A percentile compares a stretch with the other conserved stretches of the same genome.
phyloP scores from a whole-genome alignment of 1,139 yeast genomes.

The Debaryomycetaceae sp. region DNA sequence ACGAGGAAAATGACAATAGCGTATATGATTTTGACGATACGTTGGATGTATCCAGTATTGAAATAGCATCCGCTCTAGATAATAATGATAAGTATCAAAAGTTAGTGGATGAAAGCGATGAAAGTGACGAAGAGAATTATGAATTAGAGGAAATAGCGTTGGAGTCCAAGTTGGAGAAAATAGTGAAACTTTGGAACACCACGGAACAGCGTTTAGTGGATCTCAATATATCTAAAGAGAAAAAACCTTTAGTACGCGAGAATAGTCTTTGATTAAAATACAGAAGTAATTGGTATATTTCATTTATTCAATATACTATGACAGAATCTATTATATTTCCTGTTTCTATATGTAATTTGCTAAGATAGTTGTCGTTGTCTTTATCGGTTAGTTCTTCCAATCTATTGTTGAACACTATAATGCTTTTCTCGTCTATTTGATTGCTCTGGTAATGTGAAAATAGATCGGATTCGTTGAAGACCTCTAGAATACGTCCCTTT shows the following conservation, averaged over 20 bases:
- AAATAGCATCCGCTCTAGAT: not conserved
- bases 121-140: slow-evolving; percentile 22
- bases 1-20: slow-evolving; percentile 8
- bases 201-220: slow-evolving; percentile 50
- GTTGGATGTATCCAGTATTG: not conserved
- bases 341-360: slow-evolving; percentile 62
- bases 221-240: slow-evolving; percentile 33
- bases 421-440: slow-evolving; percentile 15
- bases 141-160: slow-evolving; percentile 24
- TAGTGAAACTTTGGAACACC: slow-evolving; percentile 60
- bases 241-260: slow-evolving; percentile 16
- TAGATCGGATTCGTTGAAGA: slow-evolving; percentile 52
- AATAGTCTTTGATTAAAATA: slow-evolving; percentile 7
- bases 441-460: slow-evolving; percentile 23
- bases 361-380: slow-evolving; percentile 49
- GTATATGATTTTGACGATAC: slow-evolving; percentile 3
- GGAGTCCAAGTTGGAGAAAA: slow-evolving; percentile 51
- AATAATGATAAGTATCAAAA: slow-evolving; percentile 8
- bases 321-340: slow-evolving; percentile 58
- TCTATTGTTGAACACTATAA: slow-evolving; percentile 28
- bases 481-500: slow-evolving; percentile 47
- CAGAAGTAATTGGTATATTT: not conserved
- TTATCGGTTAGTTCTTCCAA: slow-evolving; percentile 21
- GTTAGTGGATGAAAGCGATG: slow-evolving; percentile 13
- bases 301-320: slow-evolving; percentile 14